Evolutionary conservation across 306 rosid genomes (phyloP), one percentile per base, ranked within the genome.

Genomic region (Astragalus glycyphyllos): DNA sequence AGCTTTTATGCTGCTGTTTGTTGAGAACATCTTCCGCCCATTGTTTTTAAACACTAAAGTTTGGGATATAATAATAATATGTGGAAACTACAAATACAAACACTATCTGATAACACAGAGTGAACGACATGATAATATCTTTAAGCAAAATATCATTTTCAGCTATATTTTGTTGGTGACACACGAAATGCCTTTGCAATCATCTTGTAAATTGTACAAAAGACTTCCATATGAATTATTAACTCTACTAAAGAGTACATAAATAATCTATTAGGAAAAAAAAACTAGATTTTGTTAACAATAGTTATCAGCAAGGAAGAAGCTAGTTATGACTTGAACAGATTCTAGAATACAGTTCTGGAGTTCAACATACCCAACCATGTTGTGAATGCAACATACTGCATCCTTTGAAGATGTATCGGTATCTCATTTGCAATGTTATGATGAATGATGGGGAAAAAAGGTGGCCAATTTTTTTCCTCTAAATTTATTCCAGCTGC

Each of bases 381-480:
- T 77, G 98, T 90, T 41, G 96, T 63, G 77, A 94, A 89, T 60
- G 97, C 98, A 82, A 89, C 78, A 81, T 94, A 94, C 82, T 90
- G 96, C 76, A 82, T 69, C 81, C 77, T 89, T 71, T 91, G 99
- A 35, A 91, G 91, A 81, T 95, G 99, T 66, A 95, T 74, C 15
- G 99, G 99, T 80, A 91, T 91, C 77, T 95, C 99, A 29, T 81
- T 89, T 34, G 80, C 82, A 87, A 94, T 89, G 84, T 95, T 88
- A 74, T 95, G 92, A 79, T 95, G 99, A 79, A 95, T 91, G 72
- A 95, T n/a, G 60, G 97, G 99, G 1, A 77, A 85, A 85, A 89
- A 91, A 29, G 97, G 96, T 40, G 99, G 97, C 96, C 96, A 95
- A 55, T 87, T 95, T 81, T 95, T 95, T 58, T 91, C 97, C 85